Evolutionary conservation across 768 basidiomycete genomes (phyloP).

Genomic region (Russula lepida): DNA sequence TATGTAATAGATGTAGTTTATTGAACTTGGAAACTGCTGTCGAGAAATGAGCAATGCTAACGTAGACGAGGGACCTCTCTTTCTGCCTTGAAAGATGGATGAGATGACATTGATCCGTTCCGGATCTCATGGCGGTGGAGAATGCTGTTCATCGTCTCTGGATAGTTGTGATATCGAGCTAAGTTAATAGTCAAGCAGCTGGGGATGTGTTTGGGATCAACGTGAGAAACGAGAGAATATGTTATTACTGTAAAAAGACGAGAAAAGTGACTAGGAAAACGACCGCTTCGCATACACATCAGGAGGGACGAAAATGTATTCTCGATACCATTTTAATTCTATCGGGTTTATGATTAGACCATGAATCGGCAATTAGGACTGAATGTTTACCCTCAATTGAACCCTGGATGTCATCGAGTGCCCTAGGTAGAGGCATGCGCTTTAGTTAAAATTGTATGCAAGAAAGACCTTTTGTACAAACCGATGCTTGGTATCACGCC

Average conservation of each 20-base stretch:
- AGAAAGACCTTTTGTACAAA: constrained; percentile 24
- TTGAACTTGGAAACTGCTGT: neutral
- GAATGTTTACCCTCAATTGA: constrained; percentile 61
- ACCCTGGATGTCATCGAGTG: constrained; percentile 70
- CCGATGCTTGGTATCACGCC: constrained; percentile 49
- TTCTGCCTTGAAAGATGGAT: neutral
- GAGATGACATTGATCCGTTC: neutral
- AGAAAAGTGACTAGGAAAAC: neutral
- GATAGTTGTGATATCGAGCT: neutral
- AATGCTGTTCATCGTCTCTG: neutral
- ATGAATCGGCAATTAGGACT: neutral
- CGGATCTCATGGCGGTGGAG: neutral
- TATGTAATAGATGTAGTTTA: neutral
- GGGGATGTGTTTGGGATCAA: too few relatives aligned
- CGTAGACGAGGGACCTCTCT: neutral
- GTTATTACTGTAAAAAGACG: neutral
- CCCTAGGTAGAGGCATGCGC: constrained; percentile 36
- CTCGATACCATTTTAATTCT: constrained; percentile 78
- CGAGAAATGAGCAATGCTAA: neutral
- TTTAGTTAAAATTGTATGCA: neutral
- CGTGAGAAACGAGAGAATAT: neutral
- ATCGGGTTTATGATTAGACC: constrained; percentile 1
- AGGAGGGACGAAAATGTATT: constrained; percentile 55
- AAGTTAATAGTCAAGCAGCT: neutral
- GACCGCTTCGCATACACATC: constrained; percentile 10